phyloP scores from a whole-genome alignment of 2,329 filamentous ascomycete species.

The Cordyceps cateniannulata region DNA sequence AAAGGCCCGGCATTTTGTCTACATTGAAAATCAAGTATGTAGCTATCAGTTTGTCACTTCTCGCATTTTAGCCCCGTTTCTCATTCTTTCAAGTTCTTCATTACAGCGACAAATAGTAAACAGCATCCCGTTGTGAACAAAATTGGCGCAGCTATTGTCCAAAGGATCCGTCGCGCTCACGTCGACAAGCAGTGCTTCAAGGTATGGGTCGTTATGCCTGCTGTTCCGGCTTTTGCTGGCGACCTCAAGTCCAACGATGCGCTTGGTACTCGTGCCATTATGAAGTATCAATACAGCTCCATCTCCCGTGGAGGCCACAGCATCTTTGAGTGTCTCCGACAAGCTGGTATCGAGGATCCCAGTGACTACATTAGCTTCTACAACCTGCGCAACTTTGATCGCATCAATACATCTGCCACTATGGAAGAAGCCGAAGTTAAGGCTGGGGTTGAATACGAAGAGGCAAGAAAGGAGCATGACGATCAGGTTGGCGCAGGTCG shows the following conservation, averaged over 20 bases:
- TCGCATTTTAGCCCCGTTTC: background rate
- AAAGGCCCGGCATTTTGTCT: constrained; percentile 65
- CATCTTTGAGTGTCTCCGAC: constrained; percentile 66
- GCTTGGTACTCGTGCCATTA: constrained; percentile 74
- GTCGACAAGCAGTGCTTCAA: constrained; percentile 61
- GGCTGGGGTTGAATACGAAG: constrained; percentile 61
- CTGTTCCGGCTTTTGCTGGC: constrained; percentile 76
- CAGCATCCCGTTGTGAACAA: constrained; percentile 71
- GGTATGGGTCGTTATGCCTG: constrained; percentile 70
- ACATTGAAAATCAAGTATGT: constrained; percentile 66
- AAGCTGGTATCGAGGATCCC: constrained; percentile 63
- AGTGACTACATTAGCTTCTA: constrained; percentile 74
- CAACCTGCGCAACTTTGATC: constrained; percentile 78
- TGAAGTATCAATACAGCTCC: constrained; percentile 79
- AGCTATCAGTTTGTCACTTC: background rate
- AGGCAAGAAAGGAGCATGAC: constrained; percentile 58
- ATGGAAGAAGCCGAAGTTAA: constrained; percentile 55
- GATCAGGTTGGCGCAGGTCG: constrained; percentile 45
- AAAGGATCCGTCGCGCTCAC: constrained; percentile 67
- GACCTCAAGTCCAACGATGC: constrained; percentile 68
- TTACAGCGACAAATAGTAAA: constrained; percentile 66
- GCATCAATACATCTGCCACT: constrained; percentile 63
- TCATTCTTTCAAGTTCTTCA: constrained; percentile 60
- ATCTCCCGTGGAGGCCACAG: constrained; percentile 72
- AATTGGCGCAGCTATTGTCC: constrained; percentile 72